phyloP scores from a whole-genome alignment of 352 stramenopile genomes.

The Phytophthora capsici region DNA sequence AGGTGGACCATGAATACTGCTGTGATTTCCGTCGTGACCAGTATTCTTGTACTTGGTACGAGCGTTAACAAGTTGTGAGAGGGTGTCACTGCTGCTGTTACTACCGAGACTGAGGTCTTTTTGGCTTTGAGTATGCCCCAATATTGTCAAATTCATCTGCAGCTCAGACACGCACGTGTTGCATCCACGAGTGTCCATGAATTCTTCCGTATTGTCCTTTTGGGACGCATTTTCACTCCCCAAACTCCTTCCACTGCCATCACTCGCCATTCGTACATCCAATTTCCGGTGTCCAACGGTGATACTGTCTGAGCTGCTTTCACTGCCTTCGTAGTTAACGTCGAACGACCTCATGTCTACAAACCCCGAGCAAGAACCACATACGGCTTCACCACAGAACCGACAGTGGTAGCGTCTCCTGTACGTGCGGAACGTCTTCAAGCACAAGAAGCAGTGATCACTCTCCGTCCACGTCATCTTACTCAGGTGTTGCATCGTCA shows the following conservation, averaged over 20 bases:
- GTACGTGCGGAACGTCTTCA: slow-evolving; percentile 68
- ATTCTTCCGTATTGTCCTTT: slow-evolving; percentile 30
- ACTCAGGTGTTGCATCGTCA: slow-evolving; percentile 30
- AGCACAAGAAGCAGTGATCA: slow-evolving; percentile 62
- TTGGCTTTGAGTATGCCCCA: slow-evolving; percentile 8
- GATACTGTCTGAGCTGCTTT: slow-evolving; percentile 12
- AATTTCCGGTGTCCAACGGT: slow-evolving; percentile 14
- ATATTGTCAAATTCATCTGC: slow-evolving; percentile 42
- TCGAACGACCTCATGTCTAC: slow-evolving; percentile 48
- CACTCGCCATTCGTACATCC: slow-evolving; percentile 15
- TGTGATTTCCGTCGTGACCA: not conserved
- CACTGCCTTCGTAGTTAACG: slow-evolving; percentile 29
- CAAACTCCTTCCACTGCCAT: slow-evolving; percentile 13
- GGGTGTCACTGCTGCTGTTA: slow-evolving; percentile 21
- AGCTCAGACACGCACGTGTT: slow-evolving; percentile 39
- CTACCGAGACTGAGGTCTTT: slow-evolving; percentile 22
- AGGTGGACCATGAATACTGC: slow-evolving; percentile 8
- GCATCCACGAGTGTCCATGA: slow-evolving; percentile 47
- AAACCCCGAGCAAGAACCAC: slow-evolving; percentile 66
- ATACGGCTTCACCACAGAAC: slow-evolving; percentile 73
- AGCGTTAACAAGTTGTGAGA: slow-evolving; percentile 34
- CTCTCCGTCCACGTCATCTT: slow-evolving; percentile 57
- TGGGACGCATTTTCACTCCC: slow-evolving; percentile 18
- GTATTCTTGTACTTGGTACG: slow-evolving; percentile 7
- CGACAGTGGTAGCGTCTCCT: slow-evolving; percentile 72